Conservation (phyloP, 2,329 filamentous ascomycete genomes). For the Talaromyces albobiverticillius region DNA sequence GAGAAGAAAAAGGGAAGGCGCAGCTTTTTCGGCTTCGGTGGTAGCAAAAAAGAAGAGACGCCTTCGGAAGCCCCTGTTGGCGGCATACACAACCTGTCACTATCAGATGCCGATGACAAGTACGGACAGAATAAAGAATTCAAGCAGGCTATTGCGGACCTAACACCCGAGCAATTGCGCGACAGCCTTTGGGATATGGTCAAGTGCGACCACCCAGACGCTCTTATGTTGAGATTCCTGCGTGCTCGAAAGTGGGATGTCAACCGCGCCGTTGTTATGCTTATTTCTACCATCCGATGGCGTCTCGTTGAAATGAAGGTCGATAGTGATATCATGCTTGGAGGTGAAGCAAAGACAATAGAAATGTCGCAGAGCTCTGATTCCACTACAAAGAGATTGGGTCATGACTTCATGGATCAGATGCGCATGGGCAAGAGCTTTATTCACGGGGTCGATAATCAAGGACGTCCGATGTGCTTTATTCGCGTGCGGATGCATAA, state of each 20-base stretch:
- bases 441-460: constrained; percentile 80
- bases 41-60: constrained; percentile 50
- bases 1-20: constrained; percentile 71
- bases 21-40: constrained; percentile 64
- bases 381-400: constrained; percentile 62
- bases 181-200: constrained; percentile 87
- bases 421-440: constrained; percentile 90
- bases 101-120: constrained; percentile 73
- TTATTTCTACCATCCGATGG: constrained; percentile 94
- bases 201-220: constrained; percentile 93
- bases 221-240: constrained; percentile 75
- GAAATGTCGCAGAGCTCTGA: constrained; percentile 60
- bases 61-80: constrained; percentile 38
- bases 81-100: constrained; percentile 33
- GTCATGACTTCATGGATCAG: constrained; percentile 76
- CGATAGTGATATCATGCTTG: constrained; percentile 79
- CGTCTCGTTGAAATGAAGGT: constrained; percentile 77
- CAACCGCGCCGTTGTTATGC: constrained; percentile 87
- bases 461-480: constrained; percentile 80
- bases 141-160: constrained; percentile 72
- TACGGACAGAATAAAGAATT: constrained; percentile 87
- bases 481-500: constrained; percentile 80
- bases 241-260: constrained; percentile 95
- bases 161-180: constrained; percentile 74
- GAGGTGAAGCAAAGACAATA: constrained; percentile 68